Base-by-base conservation (phyloP, 1,284 basidiomycete genomes). In the Pyrrhoderma noxium region DNA sequence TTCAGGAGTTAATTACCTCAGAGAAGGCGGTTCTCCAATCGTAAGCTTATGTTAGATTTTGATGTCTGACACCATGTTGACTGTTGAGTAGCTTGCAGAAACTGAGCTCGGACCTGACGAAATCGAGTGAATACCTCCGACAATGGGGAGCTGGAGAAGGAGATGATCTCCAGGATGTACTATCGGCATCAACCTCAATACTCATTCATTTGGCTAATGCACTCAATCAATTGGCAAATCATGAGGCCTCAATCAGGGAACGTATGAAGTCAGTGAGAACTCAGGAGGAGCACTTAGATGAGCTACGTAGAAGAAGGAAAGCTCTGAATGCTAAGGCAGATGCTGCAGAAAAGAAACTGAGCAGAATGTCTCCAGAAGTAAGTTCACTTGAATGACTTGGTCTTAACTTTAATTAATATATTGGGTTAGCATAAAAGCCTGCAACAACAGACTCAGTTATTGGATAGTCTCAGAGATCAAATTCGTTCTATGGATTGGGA, bases 1-100 rank as follows among this genome's bases (percentile, higher is more conserved):
- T 96, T 3, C 93, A 96, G 64, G 91, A 93, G 61, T 73, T 95
- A 57, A 97, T 97, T 56, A 85, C 80, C 2, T 77, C 86, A 0
- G 93, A 97, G 68, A 97, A 97, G 70, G 70, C 76, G 3, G 85
- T 94, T 13, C 71, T 95, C 41, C 71, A 76, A 49, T 79, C 82
- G 79, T 88, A 70, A 56, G 83, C 75, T 43, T 36, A 49, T 18
- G 39, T 37, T 38, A 22, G 27, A 49, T 40, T 40, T 40, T 5
- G 21, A 16, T 14, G 47, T 19, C 44, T 25, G n/a, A 13, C 27
- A 36, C 16, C 34, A 46, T 45, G 18, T 35, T 45, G 49, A 59
- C 11, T 5, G 5, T 11, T 31, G 11, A 11, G 7, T 31, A 87
- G 85, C 34, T 55, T 82, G 34, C 80, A 85, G 65, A 84, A 73